Conservation (phyloP, 768 basidiomycete species). For the Boletales sp. region DNA sequence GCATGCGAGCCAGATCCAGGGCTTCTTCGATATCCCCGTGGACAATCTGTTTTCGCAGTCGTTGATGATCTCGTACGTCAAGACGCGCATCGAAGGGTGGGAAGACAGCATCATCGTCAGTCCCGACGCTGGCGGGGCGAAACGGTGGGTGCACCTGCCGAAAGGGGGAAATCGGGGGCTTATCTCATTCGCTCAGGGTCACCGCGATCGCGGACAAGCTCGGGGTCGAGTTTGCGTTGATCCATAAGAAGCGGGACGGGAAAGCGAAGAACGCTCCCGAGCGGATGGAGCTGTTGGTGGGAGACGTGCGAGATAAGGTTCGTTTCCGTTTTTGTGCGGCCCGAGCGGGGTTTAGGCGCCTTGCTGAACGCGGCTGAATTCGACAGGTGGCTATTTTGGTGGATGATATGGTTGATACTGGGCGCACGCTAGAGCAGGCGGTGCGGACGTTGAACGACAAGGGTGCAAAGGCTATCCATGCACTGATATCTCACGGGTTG, state of each 20-base stretch:
- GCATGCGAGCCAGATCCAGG: slow-evolving; percentile 96
- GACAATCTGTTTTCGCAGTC: slow-evolving; percentile 98
- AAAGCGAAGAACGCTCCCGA: slow-evolving; percentile 64
- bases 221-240: slow-evolving; percentile 91
- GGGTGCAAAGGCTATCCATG: slow-evolving; percentile 84
- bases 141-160: slow-evolving; percentile 61
- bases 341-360: not conserved
- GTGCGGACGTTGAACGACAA: slow-evolving; percentile 82
- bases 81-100: slow-evolving; percentile 83
- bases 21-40: slow-evolving; percentile 98
- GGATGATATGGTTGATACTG: slow-evolving; percentile 99
- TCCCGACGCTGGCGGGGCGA: slow-evolving; percentile 98
- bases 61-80: slow-evolving; percentile 91
- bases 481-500: slow-evolving; percentile 88
- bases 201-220: slow-evolving; percentile 96
- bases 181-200: slow-evolving; percentile 50
- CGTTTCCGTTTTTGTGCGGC: not conserved
- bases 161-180: not conserved
- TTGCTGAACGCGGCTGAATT: not conserved
- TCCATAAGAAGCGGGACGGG: slow-evolving; percentile 84
- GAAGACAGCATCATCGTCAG: slow-evolving; percentile 87
- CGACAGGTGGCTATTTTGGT: slow-evolving; percentile 85
- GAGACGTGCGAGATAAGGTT: slow-evolving; percentile 89
- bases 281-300: slow-evolving; percentile 90
- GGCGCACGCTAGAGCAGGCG: slow-evolving; percentile 82